Evolutionary conservation across 164 flowering plant genomes (phyloP).

Genomic region (Brasenia schreberi): DNA sequence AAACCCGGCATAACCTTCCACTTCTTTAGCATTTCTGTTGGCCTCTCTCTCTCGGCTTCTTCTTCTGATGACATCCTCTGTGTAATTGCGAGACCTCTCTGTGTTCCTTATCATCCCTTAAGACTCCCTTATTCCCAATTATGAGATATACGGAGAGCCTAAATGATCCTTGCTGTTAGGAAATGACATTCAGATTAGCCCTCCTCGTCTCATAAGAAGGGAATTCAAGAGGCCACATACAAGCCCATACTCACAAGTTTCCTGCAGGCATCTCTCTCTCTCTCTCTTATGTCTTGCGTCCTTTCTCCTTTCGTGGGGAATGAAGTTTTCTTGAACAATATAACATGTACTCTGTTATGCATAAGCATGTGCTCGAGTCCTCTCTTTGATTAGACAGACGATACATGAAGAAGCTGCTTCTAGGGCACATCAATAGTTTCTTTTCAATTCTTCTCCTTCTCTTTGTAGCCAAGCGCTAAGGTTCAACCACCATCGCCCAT

Average conservation of each 20-base stretch:
- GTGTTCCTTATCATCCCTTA: not conserved
- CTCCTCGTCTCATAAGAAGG: not conserved
- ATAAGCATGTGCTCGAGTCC: too few relatives aligned
- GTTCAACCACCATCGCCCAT: too few relatives aligned
- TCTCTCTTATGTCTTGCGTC: not conserved
- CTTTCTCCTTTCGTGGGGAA: not conserved
- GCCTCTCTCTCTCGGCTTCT: not conserved
- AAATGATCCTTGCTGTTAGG: too few relatives aligned
- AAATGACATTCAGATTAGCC: not conserved
- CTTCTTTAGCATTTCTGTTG: not conserved
- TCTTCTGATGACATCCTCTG: not conserved
- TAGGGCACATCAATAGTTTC: too few relatives aligned
- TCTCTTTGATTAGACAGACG: too few relatives aligned
- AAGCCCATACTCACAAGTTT: not conserved
- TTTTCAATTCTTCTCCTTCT: too few relatives aligned
- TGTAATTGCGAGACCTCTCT: not conserved
- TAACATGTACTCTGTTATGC: too few relatives aligned
- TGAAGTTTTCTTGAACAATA: not conserved
- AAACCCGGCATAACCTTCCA: not conserved
- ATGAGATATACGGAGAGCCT: not conserved
- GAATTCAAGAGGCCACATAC: not conserved
- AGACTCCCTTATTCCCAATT: not conserved
- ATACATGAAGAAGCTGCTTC: too few relatives aligned
- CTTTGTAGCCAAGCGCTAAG: too few relatives aligned
- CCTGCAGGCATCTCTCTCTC: not conserved